Conservation (phyloP, 768 basidiomycete genomes). For the Tulasnella sp. region DNA sequence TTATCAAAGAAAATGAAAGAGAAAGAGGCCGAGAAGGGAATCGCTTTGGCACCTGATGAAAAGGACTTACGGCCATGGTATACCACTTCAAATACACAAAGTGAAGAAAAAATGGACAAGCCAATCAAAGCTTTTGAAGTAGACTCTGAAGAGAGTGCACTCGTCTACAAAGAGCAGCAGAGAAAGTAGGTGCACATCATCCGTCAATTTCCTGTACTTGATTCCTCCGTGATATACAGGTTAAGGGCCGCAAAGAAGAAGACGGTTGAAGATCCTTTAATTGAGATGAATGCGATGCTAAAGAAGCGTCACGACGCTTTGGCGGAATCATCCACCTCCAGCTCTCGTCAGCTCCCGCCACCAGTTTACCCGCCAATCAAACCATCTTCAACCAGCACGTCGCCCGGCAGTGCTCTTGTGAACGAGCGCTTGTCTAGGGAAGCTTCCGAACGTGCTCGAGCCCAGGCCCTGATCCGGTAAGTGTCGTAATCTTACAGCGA, state of each 20-base stretch:
- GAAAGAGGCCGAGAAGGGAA: conserved; percentile 51
- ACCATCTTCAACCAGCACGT: neutral
- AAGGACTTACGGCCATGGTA: conserved; percentile 83
- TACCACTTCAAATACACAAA: conserved; percentile 19
- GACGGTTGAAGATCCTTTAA: conserved; percentile 7
- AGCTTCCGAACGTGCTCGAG: conserved; percentile 10
- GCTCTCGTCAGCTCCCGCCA: too few species aligned
- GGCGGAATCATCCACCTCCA: too few species aligned
- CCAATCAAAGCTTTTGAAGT: neutral
- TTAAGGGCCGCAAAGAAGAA: neutral
- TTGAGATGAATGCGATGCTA: neutral
- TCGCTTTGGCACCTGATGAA: conserved; percentile 57
- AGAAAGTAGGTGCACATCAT: conserved; percentile 2
- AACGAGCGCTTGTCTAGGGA: conserved; percentile 12
- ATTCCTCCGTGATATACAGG: neutral
- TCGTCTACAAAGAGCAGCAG: neutral
- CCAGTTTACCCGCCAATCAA: too few species aligned
- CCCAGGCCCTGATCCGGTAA: conserved; percentile 10
- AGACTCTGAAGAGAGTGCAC: neutral
- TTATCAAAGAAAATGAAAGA: conserved; percentile 9
- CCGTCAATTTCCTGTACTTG: neutral
- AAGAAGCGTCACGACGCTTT: too few species aligned
- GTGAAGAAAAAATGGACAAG: neutral
- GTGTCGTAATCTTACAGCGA: neutral
- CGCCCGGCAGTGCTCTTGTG: neutral